Base-by-base conservation (phyloP, 495 filamentous ascomycete species). In the Evernia prunastri region DNA sequence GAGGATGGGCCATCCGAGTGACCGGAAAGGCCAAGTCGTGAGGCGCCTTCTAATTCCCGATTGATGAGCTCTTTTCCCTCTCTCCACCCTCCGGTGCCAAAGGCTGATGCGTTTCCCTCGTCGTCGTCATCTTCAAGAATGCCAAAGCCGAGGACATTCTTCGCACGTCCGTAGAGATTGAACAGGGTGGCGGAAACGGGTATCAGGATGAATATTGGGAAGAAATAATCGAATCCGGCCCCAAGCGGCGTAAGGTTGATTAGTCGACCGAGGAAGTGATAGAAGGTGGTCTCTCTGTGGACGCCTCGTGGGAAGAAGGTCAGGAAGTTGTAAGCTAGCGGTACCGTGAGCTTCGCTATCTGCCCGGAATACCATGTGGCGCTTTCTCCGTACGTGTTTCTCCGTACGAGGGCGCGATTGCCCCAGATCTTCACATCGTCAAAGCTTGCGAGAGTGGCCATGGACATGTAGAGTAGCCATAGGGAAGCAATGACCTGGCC, bases 41-140 rank as follows among this genome's bases (percentile, higher is more conserved):
- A 80, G 56, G 80, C 70, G 0, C 87, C 88, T 58, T 87, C 84
- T 23, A 95, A 72, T 71, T 98, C 94, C 18, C 92, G 85, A 64
- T 96, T 91, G 64, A 98, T 96, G 17, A 98, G 80, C 36, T 91
- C 90, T n/a, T 89, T 82, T 18, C 94, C 94, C 77, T 98, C 94
- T 40, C 92, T 81, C 94, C 94, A 98, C 20, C 87, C 85, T 29
- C 89, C 89, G n/a, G 85, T 84, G 37, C 91, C 91, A 62, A 86
- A 88, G 13, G 81, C 85, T 35, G 81, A 76, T 8, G 78, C 77
- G 57, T 81, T 82, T 43, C 86, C 86, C 40, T 84, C 86, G 42
- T 86, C 86, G 42, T 86, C 80, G 59, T 89, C 86, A 39, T 88
- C 86, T 45, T 93, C 84, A 15, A 88, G 77, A 25, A 87, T 80